These are phyloP conservation scores for Zygotorulaspora mrakii DNA, from an alignment of 1,139 yeast species.

Conservation along the genomic window DNA sequence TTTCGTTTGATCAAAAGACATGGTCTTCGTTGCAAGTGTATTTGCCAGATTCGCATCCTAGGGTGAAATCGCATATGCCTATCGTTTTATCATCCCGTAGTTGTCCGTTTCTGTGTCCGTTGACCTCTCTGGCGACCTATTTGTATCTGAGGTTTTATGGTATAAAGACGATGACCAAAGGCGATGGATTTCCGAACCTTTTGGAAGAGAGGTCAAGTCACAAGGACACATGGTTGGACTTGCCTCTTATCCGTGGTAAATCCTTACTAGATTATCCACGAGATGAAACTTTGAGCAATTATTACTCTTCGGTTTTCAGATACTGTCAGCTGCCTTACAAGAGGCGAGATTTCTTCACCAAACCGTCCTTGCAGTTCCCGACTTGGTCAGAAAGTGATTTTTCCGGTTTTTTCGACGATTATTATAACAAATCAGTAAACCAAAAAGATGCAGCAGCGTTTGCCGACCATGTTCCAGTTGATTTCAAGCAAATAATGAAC, in stretches of 20 bases:
- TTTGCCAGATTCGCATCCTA: slow-evolving; percentile 11
- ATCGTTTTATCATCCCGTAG: slow-evolving; percentile 24
- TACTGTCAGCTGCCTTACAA: slow-evolving; percentile 34
- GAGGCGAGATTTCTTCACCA: slow-evolving; percentile 28
- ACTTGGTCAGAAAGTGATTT: slow-evolving; percentile 17
- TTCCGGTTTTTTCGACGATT: slow-evolving; percentile 9
- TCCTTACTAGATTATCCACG: slow-evolving; percentile 28
- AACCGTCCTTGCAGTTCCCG: slow-evolving; percentile 17
- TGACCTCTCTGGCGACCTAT: slow-evolving; percentile 33
- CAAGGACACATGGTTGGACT: slow-evolving; percentile 13
- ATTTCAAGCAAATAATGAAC: slow-evolving; percentile 25
- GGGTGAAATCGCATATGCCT: slow-evolving; percentile 15
- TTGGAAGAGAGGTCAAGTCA: slow-evolving; percentile 10
- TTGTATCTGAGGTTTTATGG: slow-evolving; percentile 34
- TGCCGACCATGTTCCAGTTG: slow-evolving; percentile 24
- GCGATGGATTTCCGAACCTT: slow-evolving; percentile 34
- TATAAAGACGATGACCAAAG: slow-evolving; percentile 23
- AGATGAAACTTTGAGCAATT: slow-evolving; percentile 30
- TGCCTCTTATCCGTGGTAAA: slow-evolving; percentile 33
- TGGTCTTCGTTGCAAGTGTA: slow-evolving; percentile 11
- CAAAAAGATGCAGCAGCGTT: slow-evolving; percentile 18
- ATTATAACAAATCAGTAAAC: slow-evolving; percentile 6
- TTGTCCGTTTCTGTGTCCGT: slow-evolving; percentile 32
- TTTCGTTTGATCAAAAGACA: slow-evolving; percentile 8
- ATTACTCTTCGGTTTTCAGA: slow-evolving; percentile 31